Base-by-base conservation (phyloP, 768 basidiomycete species). In the Kondoa malvinella region DNA sequence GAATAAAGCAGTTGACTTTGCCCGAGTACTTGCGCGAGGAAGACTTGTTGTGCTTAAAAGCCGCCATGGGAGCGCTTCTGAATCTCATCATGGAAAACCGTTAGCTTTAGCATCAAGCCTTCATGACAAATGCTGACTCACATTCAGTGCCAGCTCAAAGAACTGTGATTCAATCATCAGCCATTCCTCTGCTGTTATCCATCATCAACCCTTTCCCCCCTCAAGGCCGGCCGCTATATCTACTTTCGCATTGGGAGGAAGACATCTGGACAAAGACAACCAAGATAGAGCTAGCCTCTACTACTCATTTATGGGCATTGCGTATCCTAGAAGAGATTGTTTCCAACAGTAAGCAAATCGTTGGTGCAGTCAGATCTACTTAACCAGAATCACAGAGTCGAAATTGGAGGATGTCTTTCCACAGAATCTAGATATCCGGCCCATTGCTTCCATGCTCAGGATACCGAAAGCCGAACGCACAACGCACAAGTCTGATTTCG, bases 391-490 rank as follows among this genome's bases (percentile, higher is more conserved):
- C n/a, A n/a, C n/a, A n/a, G n/a, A n/a, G n/a, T n/a, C n/a, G n/a
- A n/a, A n/a, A n/a, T n/a, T n/a, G n/a, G n/a, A n/a, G n/a, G n/a
- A n/a, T n/a, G n/a, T n/a, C n/a, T n/a, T n/a, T n/a, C n/a, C n/a
- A n/a, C n/a, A n/a, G n/a, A 57, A 69, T 27, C 34, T 67, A 4
- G 30, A 34, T 40, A 60, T 68, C 58, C 50, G 57, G 27, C 34
- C 27, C 34, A 32, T 15, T 1, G 56, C 68, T 25, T 34, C 33
- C 33, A 50, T 62, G 33, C 34, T 69, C 33, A 15, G 34, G 16
- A 34, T 63, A 34, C 27, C 60, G 14, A 2, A 34, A 2, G 56
- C 64, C 4, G 66, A 57, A 29, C 32, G n/a, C 2, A 31, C 30
- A 17, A 4, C 26, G 56, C 15, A 29, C 32, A 3, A 33, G 29